phyloP scores from a whole-genome alignment of 441 rosid genomes.

The Aquilaria agallochum region DNA sequence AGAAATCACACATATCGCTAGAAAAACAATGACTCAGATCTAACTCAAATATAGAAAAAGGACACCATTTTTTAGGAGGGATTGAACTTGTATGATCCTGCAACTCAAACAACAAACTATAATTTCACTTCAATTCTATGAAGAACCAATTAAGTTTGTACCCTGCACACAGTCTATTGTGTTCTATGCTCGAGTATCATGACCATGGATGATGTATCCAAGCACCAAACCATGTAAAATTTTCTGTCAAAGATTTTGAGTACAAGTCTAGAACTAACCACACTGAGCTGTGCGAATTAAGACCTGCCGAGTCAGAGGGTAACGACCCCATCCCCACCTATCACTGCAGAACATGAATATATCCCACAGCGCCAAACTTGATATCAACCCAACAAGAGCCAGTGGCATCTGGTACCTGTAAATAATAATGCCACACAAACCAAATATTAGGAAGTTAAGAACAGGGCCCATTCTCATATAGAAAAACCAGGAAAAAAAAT shows the following conservation, averaged over 20 bases:
- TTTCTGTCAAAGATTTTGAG: not conserved
- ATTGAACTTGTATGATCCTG: too few species aligned
- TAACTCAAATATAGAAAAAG: too few species aligned
- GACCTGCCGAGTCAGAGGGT: constrained; percentile 45
- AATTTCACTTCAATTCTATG: too few species aligned
- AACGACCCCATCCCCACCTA: constrained; percentile 59
- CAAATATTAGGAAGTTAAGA: not conserved
- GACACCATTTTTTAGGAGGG: too few species aligned
- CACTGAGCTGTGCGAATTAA: constrained; percentile 69
- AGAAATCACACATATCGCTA: too few species aligned
- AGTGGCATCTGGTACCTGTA: constrained; percentile 88
- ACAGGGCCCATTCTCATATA: not conserved
- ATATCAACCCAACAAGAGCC: constrained; percentile 75
- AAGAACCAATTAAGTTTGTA: too few species aligned
- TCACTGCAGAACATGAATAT: constrained; percentile 66
- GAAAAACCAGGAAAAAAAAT: not conserved
- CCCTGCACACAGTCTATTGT: too few species aligned
- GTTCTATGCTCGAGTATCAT: too few species aligned
- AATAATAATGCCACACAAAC: constrained; percentile 5
- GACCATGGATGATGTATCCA: not conserved
- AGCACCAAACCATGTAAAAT: not conserved
- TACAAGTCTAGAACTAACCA: constrained; percentile 38
- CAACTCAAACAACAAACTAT: too few species aligned
- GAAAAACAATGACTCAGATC: too few species aligned
- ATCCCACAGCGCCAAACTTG: constrained; percentile 90